Conservation (phyloP, 345 rosid species). For the Abelmoschus esculentus region DNA sequence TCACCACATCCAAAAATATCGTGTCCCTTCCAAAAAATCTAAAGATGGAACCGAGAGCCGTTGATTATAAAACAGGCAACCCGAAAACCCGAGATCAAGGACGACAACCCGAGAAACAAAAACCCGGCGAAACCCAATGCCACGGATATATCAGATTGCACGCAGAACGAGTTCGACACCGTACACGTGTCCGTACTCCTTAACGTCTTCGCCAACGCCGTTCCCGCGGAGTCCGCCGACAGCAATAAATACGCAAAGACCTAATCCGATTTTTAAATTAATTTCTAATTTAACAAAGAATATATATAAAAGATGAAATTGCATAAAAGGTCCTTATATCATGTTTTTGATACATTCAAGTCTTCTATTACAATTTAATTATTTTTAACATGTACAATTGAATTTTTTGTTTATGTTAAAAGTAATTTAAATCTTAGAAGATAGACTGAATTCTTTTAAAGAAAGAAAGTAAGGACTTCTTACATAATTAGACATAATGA, state of each 20-base stretch:
- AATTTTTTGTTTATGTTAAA: no score
- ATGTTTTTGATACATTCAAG: no score
- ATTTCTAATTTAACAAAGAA: background rate
- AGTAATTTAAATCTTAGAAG: no score
- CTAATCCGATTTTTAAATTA: conserved; percentile 17
- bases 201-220: conserved; percentile 60
- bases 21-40: conserved; percentile 8
- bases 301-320: no score
- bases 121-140: conserved; percentile 79
- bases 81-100: conserved; percentile 75
- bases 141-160: conserved; percentile 68
- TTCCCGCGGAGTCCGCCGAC: conserved; percentile 76
- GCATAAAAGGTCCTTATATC: no score
- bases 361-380: no score
- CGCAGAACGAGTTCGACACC: conserved; percentile 46
- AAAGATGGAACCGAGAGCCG: conserved; percentile 80
- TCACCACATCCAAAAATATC: no score
- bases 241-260: conserved; percentile 73
- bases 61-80: conserved; percentile 65
- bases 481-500: no score
- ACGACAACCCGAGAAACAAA: conserved; percentile 60
- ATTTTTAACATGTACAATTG: no score
- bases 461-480: no score
- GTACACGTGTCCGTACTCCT: conserved; percentile 45
- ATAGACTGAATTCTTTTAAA: no score